Conservation (phyloP, 352 stramenopile species). For the Phytopythium chamaehyphon region DNA sequence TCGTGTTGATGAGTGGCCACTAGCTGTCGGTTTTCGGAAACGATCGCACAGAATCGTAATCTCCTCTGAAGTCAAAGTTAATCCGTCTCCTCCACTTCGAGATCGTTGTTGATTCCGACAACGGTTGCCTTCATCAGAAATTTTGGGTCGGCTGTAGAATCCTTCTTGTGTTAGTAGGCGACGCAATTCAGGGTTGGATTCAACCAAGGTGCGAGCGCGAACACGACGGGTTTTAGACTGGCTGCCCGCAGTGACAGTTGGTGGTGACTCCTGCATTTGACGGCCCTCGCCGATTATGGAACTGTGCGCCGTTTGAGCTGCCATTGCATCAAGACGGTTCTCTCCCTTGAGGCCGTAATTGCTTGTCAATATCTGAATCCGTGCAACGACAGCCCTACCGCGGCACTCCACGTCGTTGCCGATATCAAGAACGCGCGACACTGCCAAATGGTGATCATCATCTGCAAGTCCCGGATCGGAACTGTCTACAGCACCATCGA, state of each 20-base stretch:
- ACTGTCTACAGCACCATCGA: conserved; percentile 14
- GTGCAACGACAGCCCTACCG: conserved; percentile 16
- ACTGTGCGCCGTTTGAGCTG: not conserved
- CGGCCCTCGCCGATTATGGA: not conserved
- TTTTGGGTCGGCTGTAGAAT: conserved; percentile 36
- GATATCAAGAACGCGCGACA: conserved; percentile 6
- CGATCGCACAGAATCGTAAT: conserved; percentile 61
- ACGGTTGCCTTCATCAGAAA: not conserved
- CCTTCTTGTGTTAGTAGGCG: conserved; percentile 55
- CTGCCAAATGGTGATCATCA: not conserved
- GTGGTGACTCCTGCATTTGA: not conserved
- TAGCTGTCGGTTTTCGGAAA: conserved; percentile 25
- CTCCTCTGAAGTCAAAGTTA: conserved; percentile 51
- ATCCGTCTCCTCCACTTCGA: conserved; percentile 28
- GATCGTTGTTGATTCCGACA: conserved; percentile 14
- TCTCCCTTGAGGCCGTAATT: conserved; percentile 80
- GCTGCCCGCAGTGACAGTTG: no score
- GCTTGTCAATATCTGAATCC: conserved; percentile 85
- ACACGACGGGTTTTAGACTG: conserved; percentile 59
- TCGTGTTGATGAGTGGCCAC: conserved; percentile 16
- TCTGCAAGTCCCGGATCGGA: conserved; percentile 5
- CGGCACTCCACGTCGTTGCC: conserved; percentile 14
- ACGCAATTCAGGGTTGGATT: conserved; percentile 68
- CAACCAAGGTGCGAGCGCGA: conserved; percentile 62
- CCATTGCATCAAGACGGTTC: conserved; percentile 11